phyloP scores from a whole-genome alignment of 306 rosid genomes.

The Quercus parvula region DNA sequence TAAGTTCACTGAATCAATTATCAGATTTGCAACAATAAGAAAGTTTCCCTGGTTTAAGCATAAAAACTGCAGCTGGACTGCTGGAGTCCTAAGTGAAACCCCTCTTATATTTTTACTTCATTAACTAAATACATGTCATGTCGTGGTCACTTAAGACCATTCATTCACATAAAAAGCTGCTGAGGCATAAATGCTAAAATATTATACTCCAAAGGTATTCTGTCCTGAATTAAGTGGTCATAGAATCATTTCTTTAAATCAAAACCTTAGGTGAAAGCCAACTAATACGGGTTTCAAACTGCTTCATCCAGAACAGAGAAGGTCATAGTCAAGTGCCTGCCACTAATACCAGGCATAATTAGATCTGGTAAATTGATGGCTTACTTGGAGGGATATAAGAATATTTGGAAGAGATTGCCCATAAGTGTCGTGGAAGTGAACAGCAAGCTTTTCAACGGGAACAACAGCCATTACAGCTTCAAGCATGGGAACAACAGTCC shows the following conservation, averaged over 20 bases:
- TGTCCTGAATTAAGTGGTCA: background rate
- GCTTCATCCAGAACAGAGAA: background rate
- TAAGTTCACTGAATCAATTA: background rate
- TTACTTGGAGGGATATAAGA: conserved; percentile 80
- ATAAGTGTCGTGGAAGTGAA: conserved; percentile 93
- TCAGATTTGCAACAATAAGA: conserved; percentile 6
- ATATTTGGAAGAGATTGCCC: conserved; percentile 87
- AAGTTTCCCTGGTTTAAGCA: background rate
- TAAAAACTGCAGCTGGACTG: background rate
- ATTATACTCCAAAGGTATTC: background rate
- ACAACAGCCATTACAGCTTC: conserved; percentile 77
- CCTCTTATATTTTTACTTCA: background rate
- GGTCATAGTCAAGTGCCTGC: background rate
- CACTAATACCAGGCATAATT: background rate
- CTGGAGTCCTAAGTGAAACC: background rate
- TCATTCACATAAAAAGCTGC: background rate
- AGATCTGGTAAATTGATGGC: conserved; percentile 18
- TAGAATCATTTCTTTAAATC: background rate
- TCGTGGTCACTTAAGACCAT: background rate
- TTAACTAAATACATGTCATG: background rate
- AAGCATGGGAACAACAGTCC: conserved; percentile 82
- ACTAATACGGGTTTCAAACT: background rate
- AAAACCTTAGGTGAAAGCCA: background rate
- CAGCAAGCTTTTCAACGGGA: conserved; percentile 75
- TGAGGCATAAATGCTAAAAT: background rate